Base-by-base conservation (phyloP, 2,329 filamentous ascomycete genomes). In the Cordyceps fumosorosea region DNA sequence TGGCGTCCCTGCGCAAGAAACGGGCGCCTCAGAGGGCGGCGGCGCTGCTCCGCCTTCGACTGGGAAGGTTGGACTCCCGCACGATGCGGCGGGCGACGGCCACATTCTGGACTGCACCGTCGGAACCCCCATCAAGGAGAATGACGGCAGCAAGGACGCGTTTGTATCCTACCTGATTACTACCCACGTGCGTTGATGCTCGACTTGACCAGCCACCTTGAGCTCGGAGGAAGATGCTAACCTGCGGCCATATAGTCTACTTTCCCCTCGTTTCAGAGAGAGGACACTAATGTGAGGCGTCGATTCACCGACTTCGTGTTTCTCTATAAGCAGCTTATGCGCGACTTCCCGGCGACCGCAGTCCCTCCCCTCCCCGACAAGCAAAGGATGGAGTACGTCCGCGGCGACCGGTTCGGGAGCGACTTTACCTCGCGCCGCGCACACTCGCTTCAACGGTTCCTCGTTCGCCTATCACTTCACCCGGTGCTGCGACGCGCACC, bases 231-330 rank as follows among this genome's bases (percentile, higher is more conserved):
- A 12, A 16, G 40, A 18, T 62, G 53, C 53, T 59, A 34, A 62
- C n/a, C 14, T 12, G 18, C 24, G 34, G n/a, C 50, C 5, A 45
- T 20, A 29, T 62, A 96, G 92, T 96, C 93, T 66, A 92, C 96
- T 69, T 98, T 98, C 76, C 88, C 92, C 68, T 90, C 92, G 66
- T 99, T 98, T 76, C 89, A 95, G 74, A 91, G 88, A 73, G 80
- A 89, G 42, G 86, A 87, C 22, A 92, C 91, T 65, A 82, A 83
- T 29, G 89, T 96, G 65, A 90, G 95, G 65, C 87, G 95, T 68
- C 91, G 95, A 71, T 99, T 97, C 77, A 98, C 93, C 68, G 95
- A 99, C 78, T 99, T 99, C 73, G 89, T 96, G 68, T 99, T 96
- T 74, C 86, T 99, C 65, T 97, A 91, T 79, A 97, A 96, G 77